These are phyloP conservation scores for Tarenaya hassleriana DNA, from an alignment of 345 rosid genomes.

Conservation along the genomic window DNA sequence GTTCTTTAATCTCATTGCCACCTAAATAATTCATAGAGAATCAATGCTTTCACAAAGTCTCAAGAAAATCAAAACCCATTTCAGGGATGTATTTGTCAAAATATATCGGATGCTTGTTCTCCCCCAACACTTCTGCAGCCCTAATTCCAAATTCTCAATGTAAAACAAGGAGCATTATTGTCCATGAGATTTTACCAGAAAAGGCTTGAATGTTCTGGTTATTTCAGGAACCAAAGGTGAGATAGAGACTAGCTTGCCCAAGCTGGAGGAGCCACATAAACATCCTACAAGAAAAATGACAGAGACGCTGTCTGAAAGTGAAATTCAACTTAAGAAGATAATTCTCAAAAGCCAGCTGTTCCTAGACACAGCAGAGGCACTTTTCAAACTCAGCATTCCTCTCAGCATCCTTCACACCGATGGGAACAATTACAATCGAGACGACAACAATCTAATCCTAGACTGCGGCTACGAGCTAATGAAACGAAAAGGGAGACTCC, in stretches of 20 bases:
- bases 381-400: slow-evolving; percentile 68
- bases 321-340: slow-evolving; percentile 55
- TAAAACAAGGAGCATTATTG: slow-evolving; percentile 10
- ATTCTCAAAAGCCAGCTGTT: slow-evolving; percentile 55
- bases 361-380: slow-evolving; percentile 69
- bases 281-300: slow-evolving; percentile 18
- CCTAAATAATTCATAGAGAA: not conserved
- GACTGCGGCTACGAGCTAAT: slow-evolving; percentile 81
- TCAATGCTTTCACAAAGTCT: not conserved
- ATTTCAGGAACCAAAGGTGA: slow-evolving; percentile 38
- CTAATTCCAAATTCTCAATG: not conserved
- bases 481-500: slow-evolving; percentile 70
- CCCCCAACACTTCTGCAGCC: not conserved
- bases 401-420: slow-evolving; percentile 24
- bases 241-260: slow-evolving; percentile 7
- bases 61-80: no score
- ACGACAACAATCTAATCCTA: slow-evolving; percentile 46
- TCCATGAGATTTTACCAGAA: slow-evolving; percentile 26
- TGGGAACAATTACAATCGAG: slow-evolving; percentile 28
- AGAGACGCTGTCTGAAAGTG: slow-evolving; percentile 51
- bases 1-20: not conserved
- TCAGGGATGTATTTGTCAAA: no score
- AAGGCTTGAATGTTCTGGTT: slow-evolving; percentile 18
- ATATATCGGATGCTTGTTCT: no score
- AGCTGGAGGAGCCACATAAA: slow-evolving; percentile 22